These are phyloP conservation scores for Hypsizygus ulmarius DNA, from an alignment of 1,284 basidiomycete species.

Conservation along the genomic window DNA sequence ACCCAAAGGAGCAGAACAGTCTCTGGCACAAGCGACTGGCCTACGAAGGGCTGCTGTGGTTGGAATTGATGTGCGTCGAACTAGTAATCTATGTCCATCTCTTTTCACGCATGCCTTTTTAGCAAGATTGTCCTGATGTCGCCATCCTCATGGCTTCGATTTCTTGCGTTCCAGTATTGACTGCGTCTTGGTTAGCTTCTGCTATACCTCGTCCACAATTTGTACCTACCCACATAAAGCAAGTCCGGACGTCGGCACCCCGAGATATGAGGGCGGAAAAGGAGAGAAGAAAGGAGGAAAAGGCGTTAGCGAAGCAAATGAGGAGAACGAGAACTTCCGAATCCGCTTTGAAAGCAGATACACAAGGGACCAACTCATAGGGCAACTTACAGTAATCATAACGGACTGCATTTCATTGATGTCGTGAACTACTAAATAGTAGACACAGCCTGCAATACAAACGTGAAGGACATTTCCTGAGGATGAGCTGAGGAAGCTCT, in stretches of 20 bases:
- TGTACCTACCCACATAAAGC: slow-evolving; percentile 83
- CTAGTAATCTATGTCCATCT: neutral
- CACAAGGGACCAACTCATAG: no score
- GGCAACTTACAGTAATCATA: no score
- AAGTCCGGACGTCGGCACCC: slow-evolving; percentile 78
- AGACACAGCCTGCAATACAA: no score
- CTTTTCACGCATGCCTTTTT: slow-evolving; percentile 10
- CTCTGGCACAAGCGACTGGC: slow-evolving; percentile 62
- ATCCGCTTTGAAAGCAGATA: neutral
- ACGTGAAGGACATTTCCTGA: no score
- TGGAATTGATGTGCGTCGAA: slow-evolving; percentile 48
- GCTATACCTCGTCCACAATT: slow-evolving; percentile 28
- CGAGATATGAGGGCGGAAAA: slow-evolving; percentile 77
- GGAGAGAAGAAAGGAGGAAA: slow-evolving; percentile 55
- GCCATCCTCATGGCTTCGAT: slow-evolving; percentile 38
- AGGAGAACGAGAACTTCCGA: neutral
- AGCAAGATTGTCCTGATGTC: slow-evolving; percentile 41
- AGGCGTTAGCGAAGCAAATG: slow-evolving; percentile 47
- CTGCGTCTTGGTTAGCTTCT: slow-evolving; percentile 61
- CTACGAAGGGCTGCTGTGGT: slow-evolving; percentile 70
- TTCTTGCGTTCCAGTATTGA: slow-evolving; percentile 47
- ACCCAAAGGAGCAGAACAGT: slow-evolving; percentile 66
- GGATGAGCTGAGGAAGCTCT: no score
- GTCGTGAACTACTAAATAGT: no score
- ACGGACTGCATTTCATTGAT: no score